Evolutionary conservation across 495 filamentous ascomycete species (phyloP), one percentile per base, ranked within the genome.

Genomic region (Penicillium robsamsonii): DNA sequence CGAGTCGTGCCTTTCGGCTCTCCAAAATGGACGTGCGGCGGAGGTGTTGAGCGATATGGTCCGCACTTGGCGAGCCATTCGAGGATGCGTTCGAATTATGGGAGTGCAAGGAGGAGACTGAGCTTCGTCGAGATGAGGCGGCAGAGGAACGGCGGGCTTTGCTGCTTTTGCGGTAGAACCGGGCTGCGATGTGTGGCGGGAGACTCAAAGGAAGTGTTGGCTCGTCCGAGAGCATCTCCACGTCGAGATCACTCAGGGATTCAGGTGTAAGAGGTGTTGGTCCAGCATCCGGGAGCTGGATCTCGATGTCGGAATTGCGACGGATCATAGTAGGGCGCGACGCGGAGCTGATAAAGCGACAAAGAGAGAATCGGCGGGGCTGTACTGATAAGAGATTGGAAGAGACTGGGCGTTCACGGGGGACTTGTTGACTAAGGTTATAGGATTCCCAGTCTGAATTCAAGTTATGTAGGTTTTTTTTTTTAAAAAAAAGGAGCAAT

Each of bases 11-110:
- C 70, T 96, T 97, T 40, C 94, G 89, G 63, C 83, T 89, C 70
- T 98, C 93, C 54, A 97, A 81, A 51, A 98, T 96, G 24, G 91
- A 93, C 8, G 89, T 87, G 45, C 92, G 89, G 30, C 92, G 91
- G 37, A 97, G 81, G 65, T 97, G 90, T 65, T 96, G 91, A 31
- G 90, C 92, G 52, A 96, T 78, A 70, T 93, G 82, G 62, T 89
- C 89, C 68, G 88, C 87, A 69, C 91, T 88, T 7, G 84, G 80
- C 27, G 83, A 79, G 50, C 82, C 83, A 72, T 86, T 85, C 55
- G 72, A 75, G 17, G 82, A 83, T 52, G 84, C 79, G 55, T 79
- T 80, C 0, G 87, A 88, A 35, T 80, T 76, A 59, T 84, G 87
- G 0, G 91, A 96, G 57, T 93, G 90, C 13, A 85, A 80, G 8